Evolutionary conservation across 2,329 filamentous ascomycete genomes (phyloP).

Genomic region (Aspergillus thermomutatus): DNA sequence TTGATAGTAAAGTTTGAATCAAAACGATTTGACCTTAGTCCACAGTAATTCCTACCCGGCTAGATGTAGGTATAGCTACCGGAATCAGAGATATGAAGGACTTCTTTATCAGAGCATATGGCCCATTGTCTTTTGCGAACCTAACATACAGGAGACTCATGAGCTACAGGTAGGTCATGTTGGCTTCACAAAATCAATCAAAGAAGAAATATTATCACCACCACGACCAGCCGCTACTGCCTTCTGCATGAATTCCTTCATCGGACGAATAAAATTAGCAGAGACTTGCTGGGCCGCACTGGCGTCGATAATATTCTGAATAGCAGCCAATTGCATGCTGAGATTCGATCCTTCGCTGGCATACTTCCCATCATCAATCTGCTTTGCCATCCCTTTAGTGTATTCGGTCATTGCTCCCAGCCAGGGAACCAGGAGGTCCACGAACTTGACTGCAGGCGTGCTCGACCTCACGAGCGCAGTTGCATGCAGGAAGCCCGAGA

Average conservation of each 20-base stretch:
- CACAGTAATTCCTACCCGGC: no score
- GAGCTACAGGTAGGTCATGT: not conserved
- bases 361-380: conserved; percentile 8
- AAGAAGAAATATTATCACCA: not conserved
- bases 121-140: not conserved
- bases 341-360: conserved; percentile 7
- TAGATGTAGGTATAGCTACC: not conserved
- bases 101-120: not conserved
- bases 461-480: conserved; percentile 7
- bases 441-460: not conserved
- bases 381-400: conserved; percentile 4
- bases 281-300: not conserved
- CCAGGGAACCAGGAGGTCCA: conserved; percentile 7
- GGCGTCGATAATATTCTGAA: not conserved
- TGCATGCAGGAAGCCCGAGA: conserved; percentile 12
- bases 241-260: not conserved
- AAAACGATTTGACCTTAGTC: no score
- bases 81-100: not conserved
- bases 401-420: conserved; percentile 9
- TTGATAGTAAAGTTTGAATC: no score
- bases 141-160: not conserved
- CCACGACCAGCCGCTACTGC: not conserved
- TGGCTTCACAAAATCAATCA: not conserved
- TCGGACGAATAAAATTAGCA: not conserved
- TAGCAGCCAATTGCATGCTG: conserved; percentile 4